phyloP scores from a whole-genome alignment of 257 asterid genomes.

The Catharanthus roseus region DNA sequence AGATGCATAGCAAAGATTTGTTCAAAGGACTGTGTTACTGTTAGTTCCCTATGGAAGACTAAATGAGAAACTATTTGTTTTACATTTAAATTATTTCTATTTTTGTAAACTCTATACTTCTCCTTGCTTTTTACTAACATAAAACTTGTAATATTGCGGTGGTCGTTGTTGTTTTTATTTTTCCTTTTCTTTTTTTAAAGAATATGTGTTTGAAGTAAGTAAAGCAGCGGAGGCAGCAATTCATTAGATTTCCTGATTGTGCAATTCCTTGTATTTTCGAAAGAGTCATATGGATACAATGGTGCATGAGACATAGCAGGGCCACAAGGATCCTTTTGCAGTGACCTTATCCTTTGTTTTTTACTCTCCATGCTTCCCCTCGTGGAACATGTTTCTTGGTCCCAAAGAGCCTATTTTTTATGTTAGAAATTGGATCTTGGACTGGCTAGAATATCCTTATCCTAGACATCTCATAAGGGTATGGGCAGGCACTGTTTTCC shows the following conservation, averaged over 20 bases:
- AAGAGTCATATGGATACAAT: constrained; percentile 2
- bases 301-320: constrained; percentile 3
- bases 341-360: constrained; percentile 18
- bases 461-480: constrained; percentile 36
- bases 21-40: too few relatives aligned
- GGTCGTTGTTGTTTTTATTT: too few relatives aligned
- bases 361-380: constrained; percentile 36
- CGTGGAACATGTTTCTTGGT: constrained; percentile 35
- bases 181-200: too few relatives aligned
- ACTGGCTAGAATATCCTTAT: constrained; percentile 34
- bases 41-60: neutral
- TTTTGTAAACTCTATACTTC: neutral
- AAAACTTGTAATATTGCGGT: too few relatives aligned
- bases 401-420: constrained; percentile 23
- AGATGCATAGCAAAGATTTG: neutral
- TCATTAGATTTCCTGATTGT: neutral
- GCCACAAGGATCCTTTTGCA: neutral
- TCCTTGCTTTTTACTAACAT: too few relatives aligned
- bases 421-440: constrained; percentile 24
- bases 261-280: neutral
- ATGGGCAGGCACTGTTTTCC: constrained; percentile 57
- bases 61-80: neutral
- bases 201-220: neutral
- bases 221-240: neutral
- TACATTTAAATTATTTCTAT: neutral